phyloP scores from a whole-genome alignment of 352 stramenopile species.

The Phytophthora cajani region DNA sequence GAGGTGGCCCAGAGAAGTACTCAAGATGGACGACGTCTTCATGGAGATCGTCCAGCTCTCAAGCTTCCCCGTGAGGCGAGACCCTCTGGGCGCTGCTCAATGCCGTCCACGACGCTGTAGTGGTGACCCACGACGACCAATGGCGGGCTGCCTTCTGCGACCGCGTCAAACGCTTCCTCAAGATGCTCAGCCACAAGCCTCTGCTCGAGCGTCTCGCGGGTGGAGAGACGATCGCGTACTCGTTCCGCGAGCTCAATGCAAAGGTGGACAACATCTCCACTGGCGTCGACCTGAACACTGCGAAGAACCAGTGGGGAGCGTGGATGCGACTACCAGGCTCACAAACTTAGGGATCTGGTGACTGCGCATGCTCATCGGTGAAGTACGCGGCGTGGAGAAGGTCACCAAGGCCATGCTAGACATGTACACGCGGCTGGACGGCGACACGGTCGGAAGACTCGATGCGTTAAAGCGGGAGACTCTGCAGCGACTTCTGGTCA shows the following conservation, averaged over 20 bases:
- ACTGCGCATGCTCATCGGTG: background rate
- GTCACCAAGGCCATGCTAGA: constrained; percentile 13
- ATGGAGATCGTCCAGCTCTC: constrained; percentile 1
- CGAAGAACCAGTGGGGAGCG: constrained; percentile 4
- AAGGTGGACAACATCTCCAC: constrained; percentile 12
- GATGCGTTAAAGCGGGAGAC: constrained; percentile 8
- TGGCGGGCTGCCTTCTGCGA: constrained; percentile 1
- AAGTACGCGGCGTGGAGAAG: constrained; percentile 1
- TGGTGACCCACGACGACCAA: constrained; percentile 1
- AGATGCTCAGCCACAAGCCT: constrained; percentile 10
- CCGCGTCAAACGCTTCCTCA: constrained; percentile 9
- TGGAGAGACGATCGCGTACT: constrained; percentile 8
- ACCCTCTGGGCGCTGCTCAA: background rate
- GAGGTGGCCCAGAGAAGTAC: background rate
- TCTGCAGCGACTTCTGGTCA: constrained; percentile 6
- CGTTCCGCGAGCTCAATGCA: constrained; percentile 5
- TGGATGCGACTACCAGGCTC: constrained; percentile 3
- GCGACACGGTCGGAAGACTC: background rate
- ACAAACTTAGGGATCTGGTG: background rate
- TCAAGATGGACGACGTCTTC: constrained; percentile 6
- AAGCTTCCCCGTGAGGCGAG: constrained; percentile 4
- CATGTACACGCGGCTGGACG: constrained; percentile 5
- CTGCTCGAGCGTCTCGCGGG: constrained; percentile 23
- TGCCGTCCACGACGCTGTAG: background rate
- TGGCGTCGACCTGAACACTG: background rate